Base-by-base conservation (phyloP, 2,329 filamentous ascomycete genomes). In the Cephalotrichum gorgonifer region DNA sequence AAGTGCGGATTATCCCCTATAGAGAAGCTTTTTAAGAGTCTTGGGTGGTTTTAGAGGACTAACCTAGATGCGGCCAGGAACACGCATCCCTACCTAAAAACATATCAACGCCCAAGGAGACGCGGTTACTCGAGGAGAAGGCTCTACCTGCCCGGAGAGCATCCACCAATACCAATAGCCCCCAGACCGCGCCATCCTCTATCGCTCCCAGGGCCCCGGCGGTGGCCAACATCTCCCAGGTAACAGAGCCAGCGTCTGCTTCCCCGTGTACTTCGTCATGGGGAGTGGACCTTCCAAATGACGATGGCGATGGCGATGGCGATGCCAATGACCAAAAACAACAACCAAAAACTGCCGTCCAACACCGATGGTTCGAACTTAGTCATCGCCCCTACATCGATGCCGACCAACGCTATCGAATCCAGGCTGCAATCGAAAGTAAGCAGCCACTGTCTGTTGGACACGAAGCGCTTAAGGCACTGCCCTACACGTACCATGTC, bases 401-500 rank as follows among this genome's bases (percentile, higher is more conserved):
- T n/a, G 17, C 39, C n/a, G 8, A 39, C 6, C 25, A 15, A 20
- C 43, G 48, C n/a, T 9, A 15, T 15, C 14, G 15, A 9, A 45
- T 50, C 20, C 23, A n/a, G 15, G 35, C 20, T 3, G 48, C 23
- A 8, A 15, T 50, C 14, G 14, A 28, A 2, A 25, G 17, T 9
- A 35, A 45, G 20, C 8, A 35, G 20, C 22, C 33, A 8, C 17
- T 23, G 17, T 46, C 25, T 30, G 15, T 50, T 7, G 35, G 26
- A 2, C 9, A 23, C 8, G 43, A 17, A 7, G 42, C 42, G 4
- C 30, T 50, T 2, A 45, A 30, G 6, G 6, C 11, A 17, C n/a
- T 39, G 3, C 42, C 48, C 2, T 45, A 17, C n/a, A 44, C 47
- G 0, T 64, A 72, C 17, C 74, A 76, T 52, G 69, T 73, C 6